Conservation (phyloP, 2,329 filamentous ascomycete species). For the Lasiodiplodia gonubiensis region DNA sequence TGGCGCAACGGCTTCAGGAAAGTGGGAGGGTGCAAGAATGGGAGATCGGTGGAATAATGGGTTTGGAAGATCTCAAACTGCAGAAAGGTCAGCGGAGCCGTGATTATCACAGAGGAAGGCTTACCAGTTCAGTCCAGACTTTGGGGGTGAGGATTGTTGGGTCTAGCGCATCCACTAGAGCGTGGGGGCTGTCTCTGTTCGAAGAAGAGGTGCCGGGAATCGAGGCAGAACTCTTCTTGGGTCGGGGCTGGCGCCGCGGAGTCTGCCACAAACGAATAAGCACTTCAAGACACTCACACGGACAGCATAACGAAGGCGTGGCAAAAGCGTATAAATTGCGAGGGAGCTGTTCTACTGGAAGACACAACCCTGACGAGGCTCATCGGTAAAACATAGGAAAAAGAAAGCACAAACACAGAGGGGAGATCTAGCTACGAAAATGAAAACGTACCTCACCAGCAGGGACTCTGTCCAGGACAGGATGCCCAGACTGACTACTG, state of each 20-base stretch:
- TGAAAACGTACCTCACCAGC: slow-evolving; percentile 28
- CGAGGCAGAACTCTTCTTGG: slow-evolving; percentile 48
- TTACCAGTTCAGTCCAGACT: slow-evolving; percentile 67
- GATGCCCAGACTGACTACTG: slow-evolving; percentile 30
- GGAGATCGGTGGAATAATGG: slow-evolving; percentile 74
- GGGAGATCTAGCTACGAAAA: slow-evolving; percentile 17
- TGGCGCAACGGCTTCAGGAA: slow-evolving; percentile 58
- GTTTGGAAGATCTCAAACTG: slow-evolving; percentile 70
- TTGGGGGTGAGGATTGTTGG: slow-evolving; percentile 66
- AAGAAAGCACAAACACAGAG: neutral
- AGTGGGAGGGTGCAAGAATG: slow-evolving; percentile 71
- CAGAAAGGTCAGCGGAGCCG: slow-evolving; percentile 30
- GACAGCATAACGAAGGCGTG: slow-evolving; percentile 17
- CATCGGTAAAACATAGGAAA: slow-evolving; percentile 16
- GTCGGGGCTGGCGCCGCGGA: slow-evolving; percentile 31
- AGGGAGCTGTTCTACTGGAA: slow-evolving; percentile 27
- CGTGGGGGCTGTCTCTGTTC: slow-evolving; percentile 53
- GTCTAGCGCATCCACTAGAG: slow-evolving; percentile 64
- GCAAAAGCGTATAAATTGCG: slow-evolving; percentile 25
- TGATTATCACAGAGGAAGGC: slow-evolving; percentile 25
- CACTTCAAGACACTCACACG: slow-evolving; percentile 23
- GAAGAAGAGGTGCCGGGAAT: slow-evolving; percentile 43
- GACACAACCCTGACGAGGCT: slow-evolving; percentile 14
- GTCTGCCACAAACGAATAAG: slow-evolving; percentile 27
- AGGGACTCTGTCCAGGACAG: slow-evolving; percentile 12